A percentile compares a stretch with the other conserved stretches of the same genome.
Conservation (phyloP, 352 stramenopile species). For the Phytopythium helicoides region DNA sequence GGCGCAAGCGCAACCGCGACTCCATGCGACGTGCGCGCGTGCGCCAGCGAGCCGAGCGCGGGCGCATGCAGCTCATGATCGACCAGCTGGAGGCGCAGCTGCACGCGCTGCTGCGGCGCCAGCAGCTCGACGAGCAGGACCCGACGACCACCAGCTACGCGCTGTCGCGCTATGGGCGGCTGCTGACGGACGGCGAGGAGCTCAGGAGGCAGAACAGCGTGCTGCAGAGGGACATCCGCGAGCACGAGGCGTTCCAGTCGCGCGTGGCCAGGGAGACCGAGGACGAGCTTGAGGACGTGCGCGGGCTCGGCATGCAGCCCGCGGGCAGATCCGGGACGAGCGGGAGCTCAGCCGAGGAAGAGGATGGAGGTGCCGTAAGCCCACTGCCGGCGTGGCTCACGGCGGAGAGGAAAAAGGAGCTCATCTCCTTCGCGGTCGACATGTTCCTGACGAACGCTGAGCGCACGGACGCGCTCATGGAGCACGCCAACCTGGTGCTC, state of each 20-base stretch:
- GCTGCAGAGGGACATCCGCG: conserved; percentile 11
- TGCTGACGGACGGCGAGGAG: conserved; percentile 22
- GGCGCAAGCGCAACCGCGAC: conserved; percentile 38
- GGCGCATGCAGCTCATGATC: conserved; percentile 25
- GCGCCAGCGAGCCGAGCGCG: conserved; percentile 19
- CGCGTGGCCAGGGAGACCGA: conserved; percentile 17
- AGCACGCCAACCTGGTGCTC: conserved; percentile 23
- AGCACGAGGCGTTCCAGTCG: conserved; percentile 20
- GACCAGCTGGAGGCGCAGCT: conserved; percentile 26
- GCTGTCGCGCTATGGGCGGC: conserved; percentile 13
- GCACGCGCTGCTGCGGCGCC: conserved; percentile 9
- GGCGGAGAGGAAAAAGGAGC: not conserved
- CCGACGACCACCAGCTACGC: conserved; percentile 4
- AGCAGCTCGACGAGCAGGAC: not conserved
- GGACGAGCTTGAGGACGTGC: conserved; percentile 13
- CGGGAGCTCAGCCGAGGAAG: conserved; percentile 5
- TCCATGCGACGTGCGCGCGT: conserved; percentile 39
- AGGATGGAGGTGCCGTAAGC: not conserved
- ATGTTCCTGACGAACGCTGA: conserved; percentile 22
- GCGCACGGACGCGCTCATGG: conserved; percentile 14
- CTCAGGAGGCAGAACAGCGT: conserved; percentile 17
- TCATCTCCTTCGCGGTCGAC: conserved; percentile 19
- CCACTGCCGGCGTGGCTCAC: conserved; percentile 19
- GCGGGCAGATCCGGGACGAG: not conserved
- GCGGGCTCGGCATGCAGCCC: not conserved